Conservation (phyloP, 441 rosid species). For the Isatis lusitanica region DNA sequence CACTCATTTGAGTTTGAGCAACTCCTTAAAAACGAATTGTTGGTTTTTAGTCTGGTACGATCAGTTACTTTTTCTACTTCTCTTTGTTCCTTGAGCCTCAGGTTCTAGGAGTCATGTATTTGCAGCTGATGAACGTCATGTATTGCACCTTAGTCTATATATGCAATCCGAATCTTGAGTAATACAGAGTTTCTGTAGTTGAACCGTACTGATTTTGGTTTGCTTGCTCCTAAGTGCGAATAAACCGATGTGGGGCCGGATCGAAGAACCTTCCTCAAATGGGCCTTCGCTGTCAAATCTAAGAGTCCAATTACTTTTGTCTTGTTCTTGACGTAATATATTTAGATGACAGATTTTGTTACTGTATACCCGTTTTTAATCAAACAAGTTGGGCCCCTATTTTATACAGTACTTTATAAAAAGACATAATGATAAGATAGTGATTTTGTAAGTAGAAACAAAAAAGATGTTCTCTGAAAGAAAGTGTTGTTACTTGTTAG, state of each 20-base stretch:
- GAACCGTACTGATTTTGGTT: conserved; percentile 12
- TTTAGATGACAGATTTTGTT: neutral
- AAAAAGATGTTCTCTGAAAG: neutral
- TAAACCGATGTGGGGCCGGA: conserved; percentile 10
- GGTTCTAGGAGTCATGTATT: neutral
- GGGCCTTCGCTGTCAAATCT: conserved; percentile 30
- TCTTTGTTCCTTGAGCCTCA: neutral
- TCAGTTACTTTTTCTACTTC: neutral
- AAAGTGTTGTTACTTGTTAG: conserved; percentile 5
- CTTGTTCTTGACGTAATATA: neutral
- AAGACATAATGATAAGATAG: conserved; percentile 1
- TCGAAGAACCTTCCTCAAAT: conserved; percentile 30
- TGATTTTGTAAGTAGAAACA: conserved; percentile 20
- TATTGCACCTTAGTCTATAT: neutral
- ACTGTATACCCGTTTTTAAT: neutral
- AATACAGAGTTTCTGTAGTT: neutral
- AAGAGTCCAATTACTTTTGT: neutral
- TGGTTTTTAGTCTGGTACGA: neutral
- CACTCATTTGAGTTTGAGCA: neutral
- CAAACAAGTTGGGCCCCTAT: conserved; percentile 23
- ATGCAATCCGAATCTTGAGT: neutral
- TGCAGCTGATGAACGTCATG: neutral
- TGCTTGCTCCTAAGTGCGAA: neutral
- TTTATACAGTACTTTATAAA: neutral
- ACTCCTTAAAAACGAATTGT: conserved; percentile 13